These are phyloP conservation scores for Botrytis elliptica DNA, from an alignment of 2,329 filamentous ascomycete species.

Conservation along the genomic window DNA sequence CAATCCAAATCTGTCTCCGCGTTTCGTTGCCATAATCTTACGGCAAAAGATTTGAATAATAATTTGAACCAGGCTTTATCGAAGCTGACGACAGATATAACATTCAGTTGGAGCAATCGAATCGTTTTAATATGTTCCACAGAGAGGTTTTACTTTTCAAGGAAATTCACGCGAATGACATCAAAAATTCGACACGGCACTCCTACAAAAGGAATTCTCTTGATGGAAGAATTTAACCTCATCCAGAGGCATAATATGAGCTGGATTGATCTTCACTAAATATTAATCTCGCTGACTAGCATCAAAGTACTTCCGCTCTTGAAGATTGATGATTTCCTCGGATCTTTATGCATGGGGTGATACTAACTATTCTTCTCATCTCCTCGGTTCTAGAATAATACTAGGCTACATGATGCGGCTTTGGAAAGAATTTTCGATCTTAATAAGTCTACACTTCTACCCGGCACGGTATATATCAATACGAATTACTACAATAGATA, in stretches of 20 bases:
- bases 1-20: not conserved
- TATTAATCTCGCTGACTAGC: not conserved
- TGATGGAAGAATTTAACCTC: not conserved
- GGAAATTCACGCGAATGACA: not conserved
- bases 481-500: too few relatives aligned
- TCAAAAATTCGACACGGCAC: not conserved
- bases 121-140: not conserved
- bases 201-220: not conserved
- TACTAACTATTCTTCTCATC: too few relatives aligned
- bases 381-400: too few relatives aligned
- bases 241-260: not conserved
- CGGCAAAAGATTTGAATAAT: not conserved
- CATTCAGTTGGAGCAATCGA: not conserved
- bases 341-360: too few relatives aligned
- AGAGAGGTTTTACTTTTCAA: not conserved
- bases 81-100: not conserved
- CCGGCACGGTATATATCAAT: too few relatives aligned
- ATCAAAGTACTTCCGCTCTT: too few relatives aligned
- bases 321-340: not conserved
- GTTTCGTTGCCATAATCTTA: not conserved
- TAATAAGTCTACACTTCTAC: too few relatives aligned
- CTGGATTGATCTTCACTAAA: not conserved
- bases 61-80: not conserved
- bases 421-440: accelerated
- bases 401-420: too few relatives aligned